Evolutionary conservation across 768 basidiomycete species (phyloP).

Genomic region (Pleurotus sapidus): DNA sequence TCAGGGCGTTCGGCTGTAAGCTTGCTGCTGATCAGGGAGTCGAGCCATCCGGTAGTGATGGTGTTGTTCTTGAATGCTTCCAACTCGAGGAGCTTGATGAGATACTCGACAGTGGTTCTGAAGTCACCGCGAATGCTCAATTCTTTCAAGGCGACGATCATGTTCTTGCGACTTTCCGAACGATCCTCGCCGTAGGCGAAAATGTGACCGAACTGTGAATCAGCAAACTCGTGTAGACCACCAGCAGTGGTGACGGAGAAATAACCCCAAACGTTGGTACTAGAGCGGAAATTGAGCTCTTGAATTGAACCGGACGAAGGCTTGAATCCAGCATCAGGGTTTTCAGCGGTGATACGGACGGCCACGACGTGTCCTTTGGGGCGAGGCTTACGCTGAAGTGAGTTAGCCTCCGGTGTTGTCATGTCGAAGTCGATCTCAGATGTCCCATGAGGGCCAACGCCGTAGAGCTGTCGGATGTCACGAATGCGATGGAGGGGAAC

Average conservation of each 20-base stretch:
- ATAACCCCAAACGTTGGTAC: constrained; percentile 99
- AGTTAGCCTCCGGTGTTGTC: constrained; percentile 80
- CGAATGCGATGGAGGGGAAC: constrained; percentile 93
- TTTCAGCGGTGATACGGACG: constrained; percentile 98
- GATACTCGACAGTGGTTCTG: constrained; percentile 97
- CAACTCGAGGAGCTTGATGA: constrained; percentile 95
- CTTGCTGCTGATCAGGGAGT: constrained; percentile 94
- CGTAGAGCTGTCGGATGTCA: constrained; percentile 94
- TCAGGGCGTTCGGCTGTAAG: constrained; percentile 98
- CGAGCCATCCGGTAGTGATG: constrained; percentile 98
- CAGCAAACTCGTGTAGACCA: constrained; percentile 97
- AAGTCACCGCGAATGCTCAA: constrained; percentile 98
- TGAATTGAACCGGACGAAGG: constrained; percentile 96
- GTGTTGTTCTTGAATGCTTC: constrained; percentile 97
- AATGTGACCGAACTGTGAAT: constrained; percentile 99
- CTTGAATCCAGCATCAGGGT: constrained; percentile 99
- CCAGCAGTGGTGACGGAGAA: constrained; percentile 96
- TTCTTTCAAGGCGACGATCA: constrained; percentile 99
- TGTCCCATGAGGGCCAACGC: constrained; percentile 83
- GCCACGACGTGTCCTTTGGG: constrained; percentile 99
- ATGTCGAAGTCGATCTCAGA: constrained; percentile 98
- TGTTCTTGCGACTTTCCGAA: constrained; percentile 93
- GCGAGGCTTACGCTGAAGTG: constrained; percentile 89
- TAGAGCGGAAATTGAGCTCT: constrained; percentile 99
- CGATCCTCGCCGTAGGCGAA: constrained; percentile 99